Conservation (phyloP, 1,284 basidiomycete genomes). For the Heterobasidion annosum region DNA sequence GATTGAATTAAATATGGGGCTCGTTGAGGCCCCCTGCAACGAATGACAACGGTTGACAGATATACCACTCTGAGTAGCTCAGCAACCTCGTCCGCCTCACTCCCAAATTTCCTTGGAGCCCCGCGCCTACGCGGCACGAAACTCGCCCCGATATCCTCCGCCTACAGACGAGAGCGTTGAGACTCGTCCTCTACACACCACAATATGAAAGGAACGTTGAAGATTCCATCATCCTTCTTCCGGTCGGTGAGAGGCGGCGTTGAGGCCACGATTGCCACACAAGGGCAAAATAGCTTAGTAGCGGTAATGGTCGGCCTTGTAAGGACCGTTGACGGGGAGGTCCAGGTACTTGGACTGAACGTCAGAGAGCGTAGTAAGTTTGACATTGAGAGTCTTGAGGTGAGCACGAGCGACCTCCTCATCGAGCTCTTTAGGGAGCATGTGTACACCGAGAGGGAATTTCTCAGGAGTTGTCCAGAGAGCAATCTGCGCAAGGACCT, state of each 20-base stretch:
- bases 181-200: conserved; percentile 15
- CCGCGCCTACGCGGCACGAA: background rate
- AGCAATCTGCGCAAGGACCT: conserved; percentile 97
- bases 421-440: conserved; percentile 95
- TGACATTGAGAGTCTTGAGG: conserved; percentile 86
- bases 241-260: conserved; percentile 49
- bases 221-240: conserved; percentile 37
- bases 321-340: conserved; percentile 84
- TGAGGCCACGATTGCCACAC: conserved; percentile 52
- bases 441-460: conserved; percentile 93
- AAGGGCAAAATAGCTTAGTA: conserved; percentile 27
- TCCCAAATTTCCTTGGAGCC: conserved; percentile 1
- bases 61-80: background rate
- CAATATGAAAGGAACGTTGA: conserved; percentile 39
- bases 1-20: conserved; percentile 13
- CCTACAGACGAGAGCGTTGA: conserved; percentile 19
- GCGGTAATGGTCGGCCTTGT: conserved; percentile 85
- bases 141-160: conserved; percentile 5
- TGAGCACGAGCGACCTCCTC: conserved; percentile 99
- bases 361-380: conserved; percentile 77
- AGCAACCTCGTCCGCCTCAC: conserved; percentile 1
- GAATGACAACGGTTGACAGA: conserved; percentile 1
- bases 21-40: conserved; percentile 28
- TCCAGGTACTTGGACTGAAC: conserved; percentile 91
- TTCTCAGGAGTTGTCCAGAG: conserved; percentile 89